Conservation (phyloP, 2,329 filamentous ascomycete genomes). For the Scleromitrula shiraiana region DNA sequence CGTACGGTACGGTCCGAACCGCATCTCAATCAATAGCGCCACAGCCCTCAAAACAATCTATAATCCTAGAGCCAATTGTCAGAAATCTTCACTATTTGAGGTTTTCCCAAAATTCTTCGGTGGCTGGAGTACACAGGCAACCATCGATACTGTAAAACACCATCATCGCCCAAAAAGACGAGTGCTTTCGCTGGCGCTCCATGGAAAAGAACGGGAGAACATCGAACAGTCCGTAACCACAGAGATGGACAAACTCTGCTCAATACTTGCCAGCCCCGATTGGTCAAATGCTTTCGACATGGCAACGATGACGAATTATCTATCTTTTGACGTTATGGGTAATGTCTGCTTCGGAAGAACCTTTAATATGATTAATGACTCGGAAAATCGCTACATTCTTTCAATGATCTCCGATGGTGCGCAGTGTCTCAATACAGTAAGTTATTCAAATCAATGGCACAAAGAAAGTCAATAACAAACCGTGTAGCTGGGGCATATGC, state of each 20-base stretch:
- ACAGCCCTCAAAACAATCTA: background rate
- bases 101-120: background rate
- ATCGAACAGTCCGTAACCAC: background rate
- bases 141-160: background rate
- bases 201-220: background rate
- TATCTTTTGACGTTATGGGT: background rate
- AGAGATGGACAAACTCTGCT: background rate
- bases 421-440: background rate
- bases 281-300: background rate
- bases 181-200: background rate
- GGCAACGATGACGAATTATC: background rate
- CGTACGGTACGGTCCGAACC: slow-evolving; percentile 42
- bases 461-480: background rate
- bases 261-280: background rate
- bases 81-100: background rate
- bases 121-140: background rate
- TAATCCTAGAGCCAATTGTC: background rate
- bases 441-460: background rate
- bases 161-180: background rate
- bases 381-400: background rate
- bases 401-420: background rate
- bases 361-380: background rate
- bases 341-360: background rate
- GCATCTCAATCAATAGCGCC: background rate
- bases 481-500: background rate